These are phyloP conservation scores for Mycena pura DNA, from an alignment of 768 basidiomycete species.

Conservation along the genomic window DNA sequence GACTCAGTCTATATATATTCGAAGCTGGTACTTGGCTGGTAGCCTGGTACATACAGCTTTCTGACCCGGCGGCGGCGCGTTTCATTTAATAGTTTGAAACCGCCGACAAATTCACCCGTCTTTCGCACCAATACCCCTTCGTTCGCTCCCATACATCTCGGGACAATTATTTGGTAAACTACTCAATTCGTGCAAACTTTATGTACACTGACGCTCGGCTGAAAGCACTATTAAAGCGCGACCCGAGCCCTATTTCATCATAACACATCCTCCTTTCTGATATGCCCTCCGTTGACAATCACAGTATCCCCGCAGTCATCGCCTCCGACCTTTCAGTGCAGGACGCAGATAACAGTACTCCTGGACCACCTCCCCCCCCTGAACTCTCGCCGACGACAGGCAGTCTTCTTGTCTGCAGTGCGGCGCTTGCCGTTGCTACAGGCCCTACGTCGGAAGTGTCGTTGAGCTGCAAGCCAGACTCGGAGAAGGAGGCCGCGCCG, in stretches of 20 bases:
- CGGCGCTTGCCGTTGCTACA: conserved; percentile 95
- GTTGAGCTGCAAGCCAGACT: conserved; percentile 92
- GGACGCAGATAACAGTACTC: background rate
- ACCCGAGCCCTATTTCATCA: conserved; percentile 1
- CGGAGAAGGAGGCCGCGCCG: conserved; percentile 83
- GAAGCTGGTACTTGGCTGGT: conserved; percentile 14
- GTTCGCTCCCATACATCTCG: conserved; percentile 21
- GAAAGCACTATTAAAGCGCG: conserved; percentile 21
- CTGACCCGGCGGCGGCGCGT: conserved; percentile 13
- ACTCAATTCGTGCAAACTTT: conserved; percentile 23
- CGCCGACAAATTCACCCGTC: conserved; percentile 27
- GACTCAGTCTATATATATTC: conserved; percentile 13
- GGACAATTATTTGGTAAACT: conserved; percentile 29
- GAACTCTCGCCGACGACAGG: conserved; percentile 10
- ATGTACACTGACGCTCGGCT: conserved; percentile 17
- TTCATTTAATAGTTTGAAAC: conserved; percentile 29
- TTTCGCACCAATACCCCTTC: conserved; percentile 18
- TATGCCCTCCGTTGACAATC: conserved; percentile 24
- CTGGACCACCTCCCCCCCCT: conserved; percentile 12
- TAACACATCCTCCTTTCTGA: conserved; percentile 7
- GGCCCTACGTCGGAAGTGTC: conserved; percentile 86
- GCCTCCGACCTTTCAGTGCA: conserved; percentile 17
- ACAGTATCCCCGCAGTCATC: conserved; percentile 18
- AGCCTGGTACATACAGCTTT: conserved; percentile 13
- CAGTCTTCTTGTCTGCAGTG: conserved; percentile 45